Conservation (phyloP, 2,329 filamentous ascomycete genomes). For the Curvularia hawaiiensis region DNA sequence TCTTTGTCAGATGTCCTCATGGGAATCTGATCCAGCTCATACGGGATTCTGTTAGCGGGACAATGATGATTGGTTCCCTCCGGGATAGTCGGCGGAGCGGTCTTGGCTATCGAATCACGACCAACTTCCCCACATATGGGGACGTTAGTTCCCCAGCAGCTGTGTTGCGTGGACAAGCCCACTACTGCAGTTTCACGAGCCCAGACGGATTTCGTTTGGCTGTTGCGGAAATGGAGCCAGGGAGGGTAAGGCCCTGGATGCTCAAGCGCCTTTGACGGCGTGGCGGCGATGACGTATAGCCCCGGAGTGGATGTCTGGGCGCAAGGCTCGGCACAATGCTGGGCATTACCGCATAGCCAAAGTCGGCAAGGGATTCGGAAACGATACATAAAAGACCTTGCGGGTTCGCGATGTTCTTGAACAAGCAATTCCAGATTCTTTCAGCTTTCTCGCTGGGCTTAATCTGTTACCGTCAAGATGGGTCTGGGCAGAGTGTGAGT, state of each 20-base stretch:
- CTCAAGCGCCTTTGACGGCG: conserved; percentile 22
- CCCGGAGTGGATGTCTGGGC: conserved; percentile 26
- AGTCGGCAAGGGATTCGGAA: conserved; percentile 15
- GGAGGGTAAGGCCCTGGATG: conserved; percentile 11
- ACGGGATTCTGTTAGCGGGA: conserved; percentile 3
- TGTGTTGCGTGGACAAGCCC: conserved; percentile 26
- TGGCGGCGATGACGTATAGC: conserved; percentile 32
- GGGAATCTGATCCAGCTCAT: conserved; percentile 9
- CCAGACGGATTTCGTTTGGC: conserved; percentile 22
- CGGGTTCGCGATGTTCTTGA: conserved; percentile 6
- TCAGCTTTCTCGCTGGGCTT: conserved; percentile 3
- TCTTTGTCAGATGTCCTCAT: conserved; percentile 4
- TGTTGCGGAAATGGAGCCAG: conserved; percentile 23
- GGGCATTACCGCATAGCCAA: conserved; percentile 32
- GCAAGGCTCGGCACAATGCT: conserved; percentile 28
- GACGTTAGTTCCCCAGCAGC: conserved; percentile 22
- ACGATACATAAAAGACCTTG: conserved; percentile 23
- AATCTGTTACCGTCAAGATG: conserved; percentile 24
- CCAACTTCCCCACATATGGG: conserved; percentile 26
- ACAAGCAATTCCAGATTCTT: conserved; percentile 9
- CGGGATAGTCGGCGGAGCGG: conserved; percentile 2
- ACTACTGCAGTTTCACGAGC: conserved; percentile 21
- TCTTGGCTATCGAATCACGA: conserved; percentile 25
- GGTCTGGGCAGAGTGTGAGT: conserved; percentile 32
- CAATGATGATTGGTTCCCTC: conserved; percentile 7